Base-by-base conservation (phyloP, 2,329 filamentous ascomycete species). In the Penicillium sclerotiorum region DNA sequence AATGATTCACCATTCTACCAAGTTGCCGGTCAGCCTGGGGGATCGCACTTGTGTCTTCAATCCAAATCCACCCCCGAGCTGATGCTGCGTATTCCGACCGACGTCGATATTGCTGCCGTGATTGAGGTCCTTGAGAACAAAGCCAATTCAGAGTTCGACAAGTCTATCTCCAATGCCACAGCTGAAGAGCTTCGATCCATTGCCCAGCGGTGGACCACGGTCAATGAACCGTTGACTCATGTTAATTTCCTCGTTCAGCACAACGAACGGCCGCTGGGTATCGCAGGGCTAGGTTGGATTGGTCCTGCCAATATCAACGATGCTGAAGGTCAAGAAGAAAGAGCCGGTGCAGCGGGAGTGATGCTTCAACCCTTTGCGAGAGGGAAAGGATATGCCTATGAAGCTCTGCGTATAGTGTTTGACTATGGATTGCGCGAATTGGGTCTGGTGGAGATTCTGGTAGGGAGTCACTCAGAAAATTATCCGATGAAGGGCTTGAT, bases 121-220 rank as follows among this genome's bases (percentile, higher is more conserved):
- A 9, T 42, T 12, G 45, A 36, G n/a, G 37, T 48, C 4, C 21
- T 48, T 12, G 21, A 12, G 15, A 48, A 48, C 21, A 42, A 48
- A 42, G 37, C 21, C 23, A 49, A 49, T 17, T 49, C 47, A 5
- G 23, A 49, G 21, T 45, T 45, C 21, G 47, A 49, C 35, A 44
- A 44, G 27, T 49, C 47, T 5, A 45, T 49, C 20, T 39, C 33
- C 11, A 35, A 45, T 2, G 18, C 41, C 12, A 15, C 33, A 1
- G 5, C 17, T 6, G 25, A 49, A 15, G 41, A 49, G n/a, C 35
- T 49, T 8, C 28, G 41, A 37, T 21, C 15, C 5, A 45, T 50
- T 35, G 47, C 47, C 3, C 15, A 28, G 12, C 13, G 30, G 28
- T 50, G 47, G 47, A 50, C 42, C 21, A 36, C 20, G 6, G 11